Base-by-base conservation (phyloP, 345 rosid species). In the Isatis tinctoria region DNA sequence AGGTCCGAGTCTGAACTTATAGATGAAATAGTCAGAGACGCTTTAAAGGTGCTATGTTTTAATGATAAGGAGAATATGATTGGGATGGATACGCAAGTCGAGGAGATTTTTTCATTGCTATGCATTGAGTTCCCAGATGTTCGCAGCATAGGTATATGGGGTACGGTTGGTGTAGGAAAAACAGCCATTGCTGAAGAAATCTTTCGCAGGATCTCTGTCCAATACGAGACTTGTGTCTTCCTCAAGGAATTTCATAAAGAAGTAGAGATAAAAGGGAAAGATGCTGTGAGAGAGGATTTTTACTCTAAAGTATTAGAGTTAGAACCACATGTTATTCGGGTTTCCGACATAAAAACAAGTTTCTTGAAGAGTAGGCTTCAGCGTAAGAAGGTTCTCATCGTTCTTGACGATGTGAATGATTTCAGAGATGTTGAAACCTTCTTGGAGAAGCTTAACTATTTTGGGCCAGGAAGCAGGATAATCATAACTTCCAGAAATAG, bases 121-220 rank as follows among this genome's bases (percentile, higher is more conserved):
- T 1, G 61, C 28, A 39, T 36, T 3, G 75, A 36, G 1, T 64
- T 69, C 2, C 5, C 10, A 1, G 80, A 77, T 67, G 60, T 81
- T 53, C 77, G 60, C 14, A 52, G 65, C 16, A 17, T 81, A 17
- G 88, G 90, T 35, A 63, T 85, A 47, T 75, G 77, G 75, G 90
- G 88, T 2, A 74, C 68, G 51, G 83, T 79, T 43, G 87, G 90
- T 4, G 56, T 81, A 5, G 92, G 91, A 8, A 87, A 87, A 61
- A 87, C 89, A 30, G 60, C 83, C 35, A 60, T 85, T 47, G 85
- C 93, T 44, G 61, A 67, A 54, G 82, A 71, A 3, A 54, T 83
- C 10, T 79, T 70, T 54, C 69, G 80, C 18, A 28, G 59, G 44
- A 74, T 83, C 10, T 79, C 79, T 18, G 20, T 32, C 64, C 57